These are phyloP conservation scores for Irpex lacteus DNA, from an alignment of 1,284 basidiomycete genomes.

Conservation along the genomic window DNA sequence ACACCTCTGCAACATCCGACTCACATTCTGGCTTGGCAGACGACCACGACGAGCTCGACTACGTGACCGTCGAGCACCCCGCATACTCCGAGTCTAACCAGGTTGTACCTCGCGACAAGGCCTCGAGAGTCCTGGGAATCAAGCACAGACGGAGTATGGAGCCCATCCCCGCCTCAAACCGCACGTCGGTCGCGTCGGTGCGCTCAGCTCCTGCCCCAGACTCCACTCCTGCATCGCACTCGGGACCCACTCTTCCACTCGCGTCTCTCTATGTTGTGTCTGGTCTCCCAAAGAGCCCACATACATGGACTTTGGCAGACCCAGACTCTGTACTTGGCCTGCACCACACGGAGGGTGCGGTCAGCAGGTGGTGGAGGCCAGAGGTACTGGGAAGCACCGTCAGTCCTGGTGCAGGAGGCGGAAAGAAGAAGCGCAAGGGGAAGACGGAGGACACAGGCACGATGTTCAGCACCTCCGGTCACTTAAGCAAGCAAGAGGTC, in stretches of 20 bases:
- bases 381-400: conserved; percentile 90
- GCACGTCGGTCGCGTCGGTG: conserved; percentile 73
- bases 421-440: conserved; percentile 56
- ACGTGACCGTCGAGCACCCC: conserved; percentile 49
- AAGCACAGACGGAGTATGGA: conserved; percentile 74
- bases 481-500: conserved; percentile 79
- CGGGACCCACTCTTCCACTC: conserved; percentile 66
- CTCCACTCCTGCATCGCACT: conserved; percentile 37
- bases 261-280: conserved; percentile 84
- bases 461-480: conserved; percentile 63
- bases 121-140: conserved; percentile 72
- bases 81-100: conserved; percentile 23
- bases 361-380: conserved; percentile 91
- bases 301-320: conserved; percentile 94
- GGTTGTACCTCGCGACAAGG: conserved; percentile 40
- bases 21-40: conserved; percentile 18
- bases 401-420: conserved; percentile 72
- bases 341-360: conserved; percentile 84
- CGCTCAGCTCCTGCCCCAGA: conserved; percentile 59
- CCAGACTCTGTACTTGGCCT: conserved; percentile 83
- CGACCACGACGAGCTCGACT: conserved; percentile 60
- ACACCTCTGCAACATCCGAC: conserved; percentile 10
- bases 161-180: conserved; percentile 70
- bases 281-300: conserved; percentile 79
- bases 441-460: conserved; percentile 41